A percentile compares a stretch with the other conserved stretches of the same genome.
These are phyloP conservation scores for Aspergillus ellipticus DNA, from an alignment of 495 filamentous ascomycete genomes.

Conservation along the genomic window DNA sequence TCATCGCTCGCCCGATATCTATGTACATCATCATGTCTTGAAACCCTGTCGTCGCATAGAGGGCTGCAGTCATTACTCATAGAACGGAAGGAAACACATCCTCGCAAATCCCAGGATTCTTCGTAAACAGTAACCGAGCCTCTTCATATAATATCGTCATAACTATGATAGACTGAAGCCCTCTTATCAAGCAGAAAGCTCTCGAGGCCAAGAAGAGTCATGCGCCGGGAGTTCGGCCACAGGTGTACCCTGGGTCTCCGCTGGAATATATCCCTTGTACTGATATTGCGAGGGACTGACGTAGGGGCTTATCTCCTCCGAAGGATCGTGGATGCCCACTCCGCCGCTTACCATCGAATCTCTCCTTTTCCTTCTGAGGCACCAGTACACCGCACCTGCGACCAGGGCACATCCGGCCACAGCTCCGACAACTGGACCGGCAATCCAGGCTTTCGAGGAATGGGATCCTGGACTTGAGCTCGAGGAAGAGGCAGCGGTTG, in stretches of 20 bases:
- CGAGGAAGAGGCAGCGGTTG: background rate
- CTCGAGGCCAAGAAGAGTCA: background rate
- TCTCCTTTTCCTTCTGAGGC: background rate
- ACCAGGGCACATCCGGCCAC: background rate
- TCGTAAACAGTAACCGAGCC: too few species aligned
- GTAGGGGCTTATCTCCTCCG: background rate
- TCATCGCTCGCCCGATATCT: too few species aligned
- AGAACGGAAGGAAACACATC: too few species aligned
- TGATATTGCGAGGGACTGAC: background rate
- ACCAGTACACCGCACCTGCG: background rate
- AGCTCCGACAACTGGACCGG: background rate
- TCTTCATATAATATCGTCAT: background rate
- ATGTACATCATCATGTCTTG: too few species aligned
- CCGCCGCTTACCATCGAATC: background rate
- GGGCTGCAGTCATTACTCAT: too few species aligned
- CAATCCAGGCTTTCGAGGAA: background rate
- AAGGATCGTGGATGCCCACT: background rate
- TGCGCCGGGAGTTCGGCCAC: background rate
- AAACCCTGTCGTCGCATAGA: too few species aligned
- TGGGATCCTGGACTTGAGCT: background rate
- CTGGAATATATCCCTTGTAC: background rate
- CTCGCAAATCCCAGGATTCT: too few species aligned
- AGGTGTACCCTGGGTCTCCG: background rate
- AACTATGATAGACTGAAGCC: background rate
- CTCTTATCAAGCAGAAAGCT: background rate